Percentiles rank a stretch among this genome's conserved stretches.
Conservation (phyloP, 1,284 basidiomycete species). For the Puccinia novopanici region DNA sequence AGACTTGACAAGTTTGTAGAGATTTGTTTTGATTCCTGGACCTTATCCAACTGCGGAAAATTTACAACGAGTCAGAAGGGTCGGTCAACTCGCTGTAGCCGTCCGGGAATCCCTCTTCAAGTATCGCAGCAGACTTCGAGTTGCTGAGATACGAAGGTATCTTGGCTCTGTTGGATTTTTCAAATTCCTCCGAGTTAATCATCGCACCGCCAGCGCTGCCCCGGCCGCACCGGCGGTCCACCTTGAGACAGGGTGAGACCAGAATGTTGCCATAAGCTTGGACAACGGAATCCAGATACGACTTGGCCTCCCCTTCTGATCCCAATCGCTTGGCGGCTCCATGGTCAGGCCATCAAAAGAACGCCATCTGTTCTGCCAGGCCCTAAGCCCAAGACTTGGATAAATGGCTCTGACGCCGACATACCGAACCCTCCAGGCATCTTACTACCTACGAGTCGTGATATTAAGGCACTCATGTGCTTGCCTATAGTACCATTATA, state of each 20-base stretch:
- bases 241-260: slow-evolving; percentile 79
- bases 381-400: too few species aligned
- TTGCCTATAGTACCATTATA: slow-evolving; percentile 88
- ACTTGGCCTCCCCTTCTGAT: slow-evolving; percentile 86
- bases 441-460: slow-evolving; percentile 91
- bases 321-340: too few species aligned
- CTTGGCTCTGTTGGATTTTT: slow-evolving; percentile 90
- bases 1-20: too few species aligned
- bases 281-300: slow-evolving; percentile 86
- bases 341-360: too few species aligned
- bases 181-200: slow-evolving; percentile 97
- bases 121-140: slow-evolving; percentile 94
- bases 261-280: slow-evolving; percentile 77
- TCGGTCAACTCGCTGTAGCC: slow-evolving; percentile 86
- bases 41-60: too few species aligned
- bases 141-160: slow-evolving; percentile 87
- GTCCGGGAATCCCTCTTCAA: slow-evolving; percentile 87
- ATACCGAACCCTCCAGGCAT: slow-evolving; percentile 99
- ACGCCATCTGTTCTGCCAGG: too few species aligned
- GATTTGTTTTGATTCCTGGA: too few species aligned
- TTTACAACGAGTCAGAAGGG: slow-evolving; percentile 82
- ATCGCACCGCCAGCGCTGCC: slow-evolving; percentile 59
- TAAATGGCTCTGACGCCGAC: slow-evolving; percentile 81
- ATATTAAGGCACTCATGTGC: too few species aligned
- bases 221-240: slow-evolving; percentile 66